Evolutionary conservation across 2,329 filamentous ascomycete species (phyloP), one percentile per base, ranked within the genome.

Genomic region (Fusarium sp.): DNA sequence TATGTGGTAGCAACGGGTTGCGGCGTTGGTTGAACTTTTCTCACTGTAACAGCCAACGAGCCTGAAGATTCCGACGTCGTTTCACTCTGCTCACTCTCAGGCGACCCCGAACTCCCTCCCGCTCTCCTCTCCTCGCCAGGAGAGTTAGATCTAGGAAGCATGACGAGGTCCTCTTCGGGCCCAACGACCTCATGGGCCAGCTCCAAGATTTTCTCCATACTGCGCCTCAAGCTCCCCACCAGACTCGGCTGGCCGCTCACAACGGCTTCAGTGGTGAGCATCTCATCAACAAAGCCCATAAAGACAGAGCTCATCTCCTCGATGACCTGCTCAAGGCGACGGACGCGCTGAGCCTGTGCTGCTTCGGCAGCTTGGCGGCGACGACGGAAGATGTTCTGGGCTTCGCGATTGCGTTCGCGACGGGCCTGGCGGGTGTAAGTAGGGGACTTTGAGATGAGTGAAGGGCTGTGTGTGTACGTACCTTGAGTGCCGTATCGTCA

Each of bases 221-320:
- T 65, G 20, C 51, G 49, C 17, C 68, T 48, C 34, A 74, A n/a
- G 21, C 67, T 69, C 1, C 61, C 54, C 3, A 73, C 68, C 0
- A 74, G 56, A 6, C 26, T 53, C 0, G 69, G 68, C 40, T 74
- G 67, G 10, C 60, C 40, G 32, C 11, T 68, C 12, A 74, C 61
- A 17, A 73, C 53, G 4, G 57, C 68, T n/a, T 73, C 68, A 6
- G 63, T 70, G n/a, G 61, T 69, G 38, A 75, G 71, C 56, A 75
- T 62, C 50, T 75, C 73, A 49, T 75, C 73, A 5, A 74, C 72
- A 11, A 75, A 73, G 2, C 57, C 57, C 63, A 74, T 71, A 48
- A 75, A 73, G 32, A 75, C 51, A 24, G 67, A 69, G 59, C 73
- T 73, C 73, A 75, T 74, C 51, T 75, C 73, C 49, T 75, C 73